Percentiles rank a stretch among this genome's conserved stretches.
Evolutionary conservation across 202 grass and related monocot genomes (phyloP).

Genomic region (Schoenoplectus triqueter): DNA sequence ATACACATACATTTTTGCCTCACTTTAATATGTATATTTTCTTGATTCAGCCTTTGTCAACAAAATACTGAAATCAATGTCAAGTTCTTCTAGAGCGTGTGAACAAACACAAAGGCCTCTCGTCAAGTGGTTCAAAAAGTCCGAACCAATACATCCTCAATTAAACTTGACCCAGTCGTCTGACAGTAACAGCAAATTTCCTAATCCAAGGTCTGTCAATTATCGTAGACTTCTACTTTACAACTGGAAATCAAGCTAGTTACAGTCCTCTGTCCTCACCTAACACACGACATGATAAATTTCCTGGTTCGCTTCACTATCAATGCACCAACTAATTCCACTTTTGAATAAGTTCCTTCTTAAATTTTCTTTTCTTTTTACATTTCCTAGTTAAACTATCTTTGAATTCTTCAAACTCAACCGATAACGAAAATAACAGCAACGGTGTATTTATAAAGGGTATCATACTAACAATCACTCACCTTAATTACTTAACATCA

Average conservation of each 20-base stretch:
- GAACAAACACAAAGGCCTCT: not conserved
- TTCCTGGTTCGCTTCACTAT: slow-evolving; percentile 8
- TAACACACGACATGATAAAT: not conserved
- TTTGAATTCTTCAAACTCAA: slow-evolving; percentile 23
- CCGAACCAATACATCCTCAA: not conserved
- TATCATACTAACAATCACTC: not conserved
- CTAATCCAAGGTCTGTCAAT: not conserved
- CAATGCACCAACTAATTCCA: not conserved
- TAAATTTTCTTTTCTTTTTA: too few species aligned
- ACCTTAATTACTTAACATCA: not conserved
- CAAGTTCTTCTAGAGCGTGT: not conserved
- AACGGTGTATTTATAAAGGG: not conserved
- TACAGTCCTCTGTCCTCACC: not conserved
- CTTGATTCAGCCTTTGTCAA: not conserved
- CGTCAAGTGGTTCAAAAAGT: not conserved
- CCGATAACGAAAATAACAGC: not conserved
- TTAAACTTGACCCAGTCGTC: slow-evolving; percentile 6
- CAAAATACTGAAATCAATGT: not conserved
- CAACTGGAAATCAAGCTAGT: not conserved
- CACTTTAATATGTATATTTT: too few species aligned
- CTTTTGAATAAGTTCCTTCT: slow-evolving; percentile 1
- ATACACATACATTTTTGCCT: too few species aligned
- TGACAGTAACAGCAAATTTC: slow-evolving; percentile 18
- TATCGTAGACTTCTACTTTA: not conserved
- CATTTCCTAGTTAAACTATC: not conserved